Base-by-base conservation (phyloP, 2,329 filamentous ascomycete species). In the Diaporthe sp. region DNA sequence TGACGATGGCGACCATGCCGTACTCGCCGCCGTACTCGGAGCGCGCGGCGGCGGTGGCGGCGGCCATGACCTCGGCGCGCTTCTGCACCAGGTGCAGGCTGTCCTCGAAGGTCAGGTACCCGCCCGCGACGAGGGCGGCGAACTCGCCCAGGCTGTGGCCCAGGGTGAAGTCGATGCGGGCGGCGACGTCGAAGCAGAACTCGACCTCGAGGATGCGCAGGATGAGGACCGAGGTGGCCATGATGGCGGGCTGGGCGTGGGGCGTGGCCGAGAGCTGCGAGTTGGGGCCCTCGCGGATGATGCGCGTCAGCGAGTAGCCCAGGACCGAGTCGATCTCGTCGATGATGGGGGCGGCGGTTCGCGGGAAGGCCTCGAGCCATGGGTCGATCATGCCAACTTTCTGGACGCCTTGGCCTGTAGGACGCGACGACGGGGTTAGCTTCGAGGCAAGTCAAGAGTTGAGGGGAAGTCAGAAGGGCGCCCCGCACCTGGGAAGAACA, bases 141-240 rank as follows among this genome's bases (percentile, higher is more conserved):
- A 98, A 98, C 83, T 98, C 96, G 67, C 96, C 96, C 15, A 98
- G 88, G 6, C 95, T 98, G 85, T 98, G 96, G 13, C 96, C 96
- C 34, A 98, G 88, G 0, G 94, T 94, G 49, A 97, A 92, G 84
- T 98, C 94, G 58, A 95, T 92, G 75, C 93, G 89, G 74, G 94
- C 90, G 12, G 87, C 85, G 9, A 92, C 90, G 74, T 90, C 88
- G 85, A 98, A 98, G 55, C 90, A 92, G 82, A 96, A 98, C 79
- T 98, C 94, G 77, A 90, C 87, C 86, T 98, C 95, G 77, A 98
- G 89, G 76, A 98, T 92, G 74, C 94, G 93, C 73, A 98, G 89
- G 81, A 98, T 97, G 75, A 98, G 90, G 81, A 98, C 92, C 39
- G 95, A 97, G 5, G 95, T 97, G 19, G 95, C 95, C 95, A 98